A percentile compares a stretch with the other conserved stretches of the same genome.
phyloP scores from a whole-genome alignment of 192 early-diverging fungal genomes.

The Lobosporangium transversale region DNA sequence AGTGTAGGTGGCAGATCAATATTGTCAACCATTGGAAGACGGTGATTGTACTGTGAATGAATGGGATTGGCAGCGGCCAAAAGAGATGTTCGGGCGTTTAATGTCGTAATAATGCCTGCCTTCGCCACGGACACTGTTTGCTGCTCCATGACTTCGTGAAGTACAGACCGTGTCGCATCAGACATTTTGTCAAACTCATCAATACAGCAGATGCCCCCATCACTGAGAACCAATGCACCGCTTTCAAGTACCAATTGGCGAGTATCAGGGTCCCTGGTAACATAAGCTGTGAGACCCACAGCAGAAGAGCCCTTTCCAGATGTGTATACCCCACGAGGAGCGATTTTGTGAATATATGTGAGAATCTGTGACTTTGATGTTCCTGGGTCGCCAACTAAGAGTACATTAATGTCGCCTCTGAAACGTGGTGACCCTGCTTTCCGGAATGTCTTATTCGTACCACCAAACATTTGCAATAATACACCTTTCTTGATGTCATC shows the following conservation, averaged over 20 bases:
- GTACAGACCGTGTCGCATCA: slow-evolving; percentile 89
- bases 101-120: slow-evolving; percentile 97
- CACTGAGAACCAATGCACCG: slow-evolving; percentile 94
- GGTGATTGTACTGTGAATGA: slow-evolving; percentile 86
- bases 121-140: slow-evolving; percentile 98
- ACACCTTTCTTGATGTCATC: slow-evolving; percentile 99
- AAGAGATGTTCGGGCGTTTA: slow-evolving; percentile 97
- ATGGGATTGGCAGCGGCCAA: slow-evolving; percentile 96
- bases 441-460: slow-evolving; percentile 84
- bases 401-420: slow-evolving; percentile 93
- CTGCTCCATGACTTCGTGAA: slow-evolving; percentile 99
- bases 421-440: slow-evolving; percentile 73
- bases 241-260: slow-evolving; percentile 95
- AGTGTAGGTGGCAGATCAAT: slow-evolving; percentile 93
- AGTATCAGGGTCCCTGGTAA: slow-evolving; percentile 95
- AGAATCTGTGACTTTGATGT: slow-evolving; percentile 95
- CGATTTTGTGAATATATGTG: slow-evolving; percentile 90
- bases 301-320: slow-evolving; percentile 97
- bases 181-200: slow-evolving; percentile 99
- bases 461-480: slow-evolving; percentile 95
- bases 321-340: slow-evolving; percentile 95
- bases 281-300: slow-evolving; percentile 95
- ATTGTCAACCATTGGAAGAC: slow-evolving; percentile 86
- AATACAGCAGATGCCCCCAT: slow-evolving; percentile 97
- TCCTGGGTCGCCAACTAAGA: slow-evolving; percentile 97